Evolutionary conservation across 2,329 filamentous ascomycete species (phyloP).

Genomic region (Botryotinia convoluta): DNA sequence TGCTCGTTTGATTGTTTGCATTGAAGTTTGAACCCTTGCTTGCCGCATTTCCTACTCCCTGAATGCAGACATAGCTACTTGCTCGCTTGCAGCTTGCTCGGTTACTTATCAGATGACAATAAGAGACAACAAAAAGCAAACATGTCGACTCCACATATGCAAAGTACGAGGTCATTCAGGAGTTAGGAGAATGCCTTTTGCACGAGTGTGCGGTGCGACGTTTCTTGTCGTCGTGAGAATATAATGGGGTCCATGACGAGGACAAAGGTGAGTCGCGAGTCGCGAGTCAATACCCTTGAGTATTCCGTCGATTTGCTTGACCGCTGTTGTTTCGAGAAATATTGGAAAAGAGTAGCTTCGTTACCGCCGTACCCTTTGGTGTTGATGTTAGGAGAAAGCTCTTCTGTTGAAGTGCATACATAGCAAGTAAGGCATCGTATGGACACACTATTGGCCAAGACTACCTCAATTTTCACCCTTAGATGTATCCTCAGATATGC

Average conservation of each 20-base stretch:
- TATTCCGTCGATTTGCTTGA: not conserved
- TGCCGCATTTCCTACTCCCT: not conserved
- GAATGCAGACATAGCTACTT: not conserved
- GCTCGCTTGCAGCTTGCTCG: not conserved
- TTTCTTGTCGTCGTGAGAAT: not conserved
- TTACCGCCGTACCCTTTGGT: not conserved
- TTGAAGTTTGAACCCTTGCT: conserved; percentile 1
- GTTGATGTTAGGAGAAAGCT: not conserved
- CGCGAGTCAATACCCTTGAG: not conserved
- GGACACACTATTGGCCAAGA: not conserved
- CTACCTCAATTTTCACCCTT: not conserved
- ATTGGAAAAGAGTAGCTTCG: not conserved
- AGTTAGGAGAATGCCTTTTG: not conserved
- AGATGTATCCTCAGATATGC: not conserved
- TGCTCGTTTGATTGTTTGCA: conserved; percentile 1
- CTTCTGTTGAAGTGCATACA: not conserved
- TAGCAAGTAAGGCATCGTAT: not conserved
- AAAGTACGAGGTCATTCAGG: not conserved
- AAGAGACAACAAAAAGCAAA: conserved; percentile 8
- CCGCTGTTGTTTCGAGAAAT: not conserved
- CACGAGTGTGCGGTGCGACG: conserved; percentile 1
- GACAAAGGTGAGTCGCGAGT: not conserved
- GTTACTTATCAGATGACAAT: not conserved
- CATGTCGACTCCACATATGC: not conserved
- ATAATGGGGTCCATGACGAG: not conserved